Percentiles rank a stretch among this genome's conserved stretches.
These are phyloP conservation scores for Diaporthe sp. DNA, from an alignment of 2,329 filamentous ascomycete species.

Conservation along the genomic window DNA sequence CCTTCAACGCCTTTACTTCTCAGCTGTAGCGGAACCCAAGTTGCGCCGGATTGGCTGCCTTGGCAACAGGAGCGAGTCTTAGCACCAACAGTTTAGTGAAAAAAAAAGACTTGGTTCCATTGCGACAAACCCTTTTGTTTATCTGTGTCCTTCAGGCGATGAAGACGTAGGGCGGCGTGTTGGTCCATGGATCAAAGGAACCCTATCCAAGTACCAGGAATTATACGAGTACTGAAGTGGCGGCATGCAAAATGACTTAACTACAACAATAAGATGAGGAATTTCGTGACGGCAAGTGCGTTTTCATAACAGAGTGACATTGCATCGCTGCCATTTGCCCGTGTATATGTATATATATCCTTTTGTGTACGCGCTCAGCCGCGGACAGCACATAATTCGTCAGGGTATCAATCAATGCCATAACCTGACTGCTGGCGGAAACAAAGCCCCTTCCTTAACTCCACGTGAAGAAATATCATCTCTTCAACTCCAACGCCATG, in stretches of 20 bases:
- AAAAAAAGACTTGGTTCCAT: too few species aligned
- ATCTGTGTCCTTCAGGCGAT: too few species aligned
- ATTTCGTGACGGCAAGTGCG: background rate
- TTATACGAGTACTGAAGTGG: background rate
- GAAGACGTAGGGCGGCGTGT: too few species aligned
- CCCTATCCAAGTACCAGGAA: background rate
- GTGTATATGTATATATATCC: background rate
- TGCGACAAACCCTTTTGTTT: too few species aligned
- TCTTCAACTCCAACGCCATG: conserved; percentile 24
- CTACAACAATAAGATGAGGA: background rate
- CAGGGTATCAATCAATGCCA: conserved; percentile 28
- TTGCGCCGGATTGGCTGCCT: too few species aligned
- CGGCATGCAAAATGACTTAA: background rate
- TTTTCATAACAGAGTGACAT: background rate
- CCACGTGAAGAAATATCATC: background rate
- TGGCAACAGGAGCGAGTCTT: too few species aligned
- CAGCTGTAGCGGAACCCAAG: too few species aligned
- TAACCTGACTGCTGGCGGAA: conserved; percentile 10
- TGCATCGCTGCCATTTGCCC: conserved; percentile 8
- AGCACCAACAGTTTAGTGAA: too few species aligned
- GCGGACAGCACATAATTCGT: conserved; percentile 17
- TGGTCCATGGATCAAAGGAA: background rate
- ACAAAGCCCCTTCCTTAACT: background rate
- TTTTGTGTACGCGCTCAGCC: conserved; percentile 7
- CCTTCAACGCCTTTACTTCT: too few species aligned